Conservation (phyloP, 495 filamentous ascomycete genomes). For the Penicillium riverlandense region DNA sequence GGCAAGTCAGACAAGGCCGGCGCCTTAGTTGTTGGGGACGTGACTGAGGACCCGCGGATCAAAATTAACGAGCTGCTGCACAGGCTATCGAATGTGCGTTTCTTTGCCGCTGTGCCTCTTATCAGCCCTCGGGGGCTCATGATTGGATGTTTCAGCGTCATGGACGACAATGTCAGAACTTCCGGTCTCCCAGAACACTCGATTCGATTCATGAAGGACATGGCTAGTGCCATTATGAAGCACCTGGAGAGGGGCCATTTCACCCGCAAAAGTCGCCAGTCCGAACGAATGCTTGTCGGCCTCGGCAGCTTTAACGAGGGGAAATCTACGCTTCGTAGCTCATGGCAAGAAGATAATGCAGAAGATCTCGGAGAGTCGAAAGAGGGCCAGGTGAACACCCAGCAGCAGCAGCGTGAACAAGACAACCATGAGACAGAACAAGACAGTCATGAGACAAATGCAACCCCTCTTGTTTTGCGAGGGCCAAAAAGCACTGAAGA, state of each 20-base stretch:
- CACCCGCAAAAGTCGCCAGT: conserved; percentile 4
- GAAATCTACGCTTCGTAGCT: conserved; percentile 15
- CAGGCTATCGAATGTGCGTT: conserved; percentile 33
- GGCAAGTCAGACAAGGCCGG: conserved; percentile 11
- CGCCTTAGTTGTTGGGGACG: conserved; percentile 15
- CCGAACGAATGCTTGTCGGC: conserved; percentile 22
- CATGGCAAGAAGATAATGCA: conserved; percentile 13
- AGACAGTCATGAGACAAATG: background rate
- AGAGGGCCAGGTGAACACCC: conserved; percentile 15
- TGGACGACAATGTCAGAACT: conserved; percentile 38
- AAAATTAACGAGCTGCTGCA: conserved; percentile 16
- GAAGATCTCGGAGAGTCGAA: conserved; percentile 3
- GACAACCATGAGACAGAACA: conserved; percentile 2
- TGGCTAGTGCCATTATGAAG: conserved; percentile 21
- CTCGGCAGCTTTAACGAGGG: conserved; percentile 28
- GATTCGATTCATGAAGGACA: conserved; percentile 24
- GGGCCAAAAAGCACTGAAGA: background rate
- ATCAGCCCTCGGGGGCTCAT: conserved; percentile 46
- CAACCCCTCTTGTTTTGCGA: background rate
- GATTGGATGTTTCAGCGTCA: conserved; percentile 55
- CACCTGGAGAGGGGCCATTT: conserved; percentile 10
- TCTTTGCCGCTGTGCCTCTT: conserved; percentile 56
- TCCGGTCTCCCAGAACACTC: conserved; percentile 8
- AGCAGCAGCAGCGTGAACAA: conserved; percentile 17
- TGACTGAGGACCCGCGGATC: conserved; percentile 17